Conservation (phyloP, 441 rosid genomes). For the Macaranga tanarius region DNA sequence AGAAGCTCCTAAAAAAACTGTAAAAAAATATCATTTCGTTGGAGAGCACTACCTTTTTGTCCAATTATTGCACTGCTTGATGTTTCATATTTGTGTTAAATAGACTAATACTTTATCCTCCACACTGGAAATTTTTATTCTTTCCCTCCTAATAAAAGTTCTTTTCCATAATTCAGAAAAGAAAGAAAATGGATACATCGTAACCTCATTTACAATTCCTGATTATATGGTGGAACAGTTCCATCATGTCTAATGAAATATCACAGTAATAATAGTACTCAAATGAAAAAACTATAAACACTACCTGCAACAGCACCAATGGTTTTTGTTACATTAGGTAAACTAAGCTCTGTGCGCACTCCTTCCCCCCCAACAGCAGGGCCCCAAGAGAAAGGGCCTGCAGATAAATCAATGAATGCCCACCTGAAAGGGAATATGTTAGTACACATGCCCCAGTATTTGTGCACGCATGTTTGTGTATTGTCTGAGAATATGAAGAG, state of each 20-base stretch:
- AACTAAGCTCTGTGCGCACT: conserved; percentile 83
- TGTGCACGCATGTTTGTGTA: background rate
- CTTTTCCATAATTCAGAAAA: background rate
- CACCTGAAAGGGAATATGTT: conserved; percentile 55
- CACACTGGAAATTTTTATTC: background rate
- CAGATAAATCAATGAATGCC: conserved; percentile 92
- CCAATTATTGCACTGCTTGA: background rate
- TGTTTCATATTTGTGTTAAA: background rate
- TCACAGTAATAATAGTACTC: background rate
- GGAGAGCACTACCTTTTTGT: background rate
- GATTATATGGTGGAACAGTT: background rate
- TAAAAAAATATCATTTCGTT: background rate
- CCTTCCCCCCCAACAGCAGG: conserved; percentile 99
- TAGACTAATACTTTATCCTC: background rate
- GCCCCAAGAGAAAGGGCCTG: conserved; percentile 99
- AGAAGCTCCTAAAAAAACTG: background rate
- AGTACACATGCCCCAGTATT: conserved; percentile 2
- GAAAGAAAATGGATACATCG: background rate
- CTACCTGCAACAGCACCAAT: conserved; percentile 97
- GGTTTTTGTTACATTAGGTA: conserved; percentile 93
- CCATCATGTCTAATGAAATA: conserved; percentile 11
- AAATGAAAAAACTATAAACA: conserved; percentile 1
- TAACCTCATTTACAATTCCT: background rate
- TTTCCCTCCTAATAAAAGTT: background rate
- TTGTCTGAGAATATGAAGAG: conserved; percentile 7